These are phyloP conservation scores for Coix lacrymajobi DNA, from an alignment of 176 grass and related monocot species.

Conservation along the genomic window DNA sequence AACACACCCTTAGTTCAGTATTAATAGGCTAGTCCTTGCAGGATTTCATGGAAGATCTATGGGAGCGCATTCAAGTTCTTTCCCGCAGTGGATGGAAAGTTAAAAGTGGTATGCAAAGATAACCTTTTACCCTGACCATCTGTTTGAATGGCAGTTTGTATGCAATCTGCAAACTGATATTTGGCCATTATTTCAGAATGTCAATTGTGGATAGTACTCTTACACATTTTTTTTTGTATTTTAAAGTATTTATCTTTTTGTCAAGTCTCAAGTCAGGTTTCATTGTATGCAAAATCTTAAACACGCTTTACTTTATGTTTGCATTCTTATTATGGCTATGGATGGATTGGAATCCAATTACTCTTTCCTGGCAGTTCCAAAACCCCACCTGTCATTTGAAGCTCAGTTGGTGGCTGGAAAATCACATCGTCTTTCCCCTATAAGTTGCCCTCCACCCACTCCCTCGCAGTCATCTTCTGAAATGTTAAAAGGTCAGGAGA, in stretches of 20 bases:
- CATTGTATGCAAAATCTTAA: slow-evolving; percentile 5
- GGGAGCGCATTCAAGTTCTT: slow-evolving; percentile 85
- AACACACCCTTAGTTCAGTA: background rate
- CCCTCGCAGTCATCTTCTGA: slow-evolving; percentile 45
- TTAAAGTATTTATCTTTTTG: slow-evolving; percentile 2
- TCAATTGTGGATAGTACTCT: background rate
- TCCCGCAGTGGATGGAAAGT: slow-evolving; percentile 82
- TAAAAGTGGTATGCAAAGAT: slow-evolving; percentile 71
- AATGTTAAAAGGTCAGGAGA: slow-evolving; percentile 72
- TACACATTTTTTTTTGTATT: background rate
- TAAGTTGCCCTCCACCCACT: slow-evolving; percentile 56
- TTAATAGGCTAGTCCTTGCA: slow-evolving; percentile 28
- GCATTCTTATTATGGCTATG: background rate
- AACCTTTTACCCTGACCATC: background rate
- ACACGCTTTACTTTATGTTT: background rate
- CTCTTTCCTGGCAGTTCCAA: slow-evolving; percentile 64
- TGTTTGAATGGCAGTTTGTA: background rate
- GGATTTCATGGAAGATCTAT: slow-evolving; percentile 99
- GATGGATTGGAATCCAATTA: slow-evolving; percentile 7
- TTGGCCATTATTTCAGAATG: background rate
- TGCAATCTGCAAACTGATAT: background rate
- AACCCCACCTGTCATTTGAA: slow-evolving; percentile 86
- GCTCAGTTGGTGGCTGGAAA: slow-evolving; percentile 87
- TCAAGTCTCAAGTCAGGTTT: background rate
- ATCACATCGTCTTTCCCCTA: slow-evolving; percentile 62